These are phyloP conservation scores for Colletotrichum somersetense DNA, from an alignment of 2,329 filamentous ascomycete species.

Conservation along the genomic window DNA sequence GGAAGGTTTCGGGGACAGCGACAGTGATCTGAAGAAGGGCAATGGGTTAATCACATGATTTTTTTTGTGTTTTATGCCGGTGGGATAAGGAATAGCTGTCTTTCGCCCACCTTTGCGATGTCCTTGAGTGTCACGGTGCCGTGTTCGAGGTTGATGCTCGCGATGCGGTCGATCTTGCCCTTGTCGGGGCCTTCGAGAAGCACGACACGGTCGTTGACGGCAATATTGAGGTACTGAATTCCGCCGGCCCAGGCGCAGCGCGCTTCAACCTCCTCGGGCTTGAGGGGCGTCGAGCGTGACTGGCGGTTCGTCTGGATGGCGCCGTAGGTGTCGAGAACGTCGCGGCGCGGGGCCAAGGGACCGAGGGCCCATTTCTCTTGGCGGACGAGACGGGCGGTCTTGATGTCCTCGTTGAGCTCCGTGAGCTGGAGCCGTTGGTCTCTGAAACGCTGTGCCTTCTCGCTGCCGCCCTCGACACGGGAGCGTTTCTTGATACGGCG, in stretches of 20 bases:
- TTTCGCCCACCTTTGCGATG: conserved; percentile 70
- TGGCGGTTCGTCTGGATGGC: conserved; percentile 51
- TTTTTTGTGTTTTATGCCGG: not conserved
- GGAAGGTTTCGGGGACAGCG: conserved; percentile 53
- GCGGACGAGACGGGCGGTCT: conserved; percentile 62
- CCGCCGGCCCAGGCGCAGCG: conserved; percentile 69
- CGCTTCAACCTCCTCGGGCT: conserved; percentile 54
- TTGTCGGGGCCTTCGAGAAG: conserved; percentile 82
- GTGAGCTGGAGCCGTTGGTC: conserved; percentile 54
- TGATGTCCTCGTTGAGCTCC: conserved; percentile 47
- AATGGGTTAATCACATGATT: conserved; percentile 14
- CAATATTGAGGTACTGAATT: conserved; percentile 70
- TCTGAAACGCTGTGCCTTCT: conserved; percentile 48
- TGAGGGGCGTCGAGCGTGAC: conserved; percentile 51
- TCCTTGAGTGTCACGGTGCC: conserved; percentile 73
- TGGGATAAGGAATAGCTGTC: not conserved
- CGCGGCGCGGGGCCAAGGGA: conserved; percentile 80
- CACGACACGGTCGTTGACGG: conserved; percentile 82
- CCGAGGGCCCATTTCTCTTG: conserved; percentile 85
- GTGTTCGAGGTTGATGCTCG: conserved; percentile 63
- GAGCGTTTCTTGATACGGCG: conserved; percentile 60
- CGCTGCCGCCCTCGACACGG: conserved; percentile 48
- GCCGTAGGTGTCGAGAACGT: conserved; percentile 75
- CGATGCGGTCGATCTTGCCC: conserved; percentile 85
- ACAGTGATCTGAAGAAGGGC: conserved; percentile 52